Evolutionary conservation across 495 filamentous ascomycete species (phyloP), one percentile per base, ranked within the genome.

Genomic region (Xylaria grammica): DNA sequence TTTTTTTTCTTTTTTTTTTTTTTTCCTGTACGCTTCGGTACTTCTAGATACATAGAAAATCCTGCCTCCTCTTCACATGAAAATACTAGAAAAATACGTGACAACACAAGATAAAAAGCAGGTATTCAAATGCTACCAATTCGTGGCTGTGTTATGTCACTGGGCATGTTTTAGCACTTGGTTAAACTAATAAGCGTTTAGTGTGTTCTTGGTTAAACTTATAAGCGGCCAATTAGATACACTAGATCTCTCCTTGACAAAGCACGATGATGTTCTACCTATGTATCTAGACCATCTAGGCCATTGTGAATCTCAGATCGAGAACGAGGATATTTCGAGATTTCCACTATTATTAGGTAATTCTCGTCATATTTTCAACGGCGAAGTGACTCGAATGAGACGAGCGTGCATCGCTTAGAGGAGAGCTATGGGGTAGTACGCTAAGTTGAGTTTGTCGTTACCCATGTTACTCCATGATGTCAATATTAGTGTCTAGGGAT

Each of bases 81-180:
- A 51, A 27, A 51, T 51, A 9, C n/a, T 30, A n/a, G 4, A 29
- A 24, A 30, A n/a, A 10, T 24, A 24, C 17, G 3, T 19, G 26
- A 51, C 19, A 5, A n/a, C n/a, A n/a, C n/a, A 51, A 51, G 46
- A 0, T 11, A 1, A 20, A 52, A 34, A 52, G 4, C 20, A 27
- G 34, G 53, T 29, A 22, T 57, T 57, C 53, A 6, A 53, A 36
- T 11, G 40, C 13, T 32, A 1, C 49, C 29, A 3, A 9, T 50
- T 10, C 13, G 7, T 48, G 36, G n/a, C n/a, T 5, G 13, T 17
- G 38, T 49, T 60, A 60, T 60, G 57, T 60, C 57, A 60, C 57
- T 38, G 10, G 42, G 19, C 22, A 49, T 32, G 20, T 34, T 38
- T 60, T 60, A 49, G 57, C 36, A 19, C 26, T 38, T 13, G 30